Percentiles rank a stretch among this genome's conserved stretches.
phyloP scores from a whole-genome alignment of 2,329 filamentous ascomycete species.

The Verticillium isaacii region DNA sequence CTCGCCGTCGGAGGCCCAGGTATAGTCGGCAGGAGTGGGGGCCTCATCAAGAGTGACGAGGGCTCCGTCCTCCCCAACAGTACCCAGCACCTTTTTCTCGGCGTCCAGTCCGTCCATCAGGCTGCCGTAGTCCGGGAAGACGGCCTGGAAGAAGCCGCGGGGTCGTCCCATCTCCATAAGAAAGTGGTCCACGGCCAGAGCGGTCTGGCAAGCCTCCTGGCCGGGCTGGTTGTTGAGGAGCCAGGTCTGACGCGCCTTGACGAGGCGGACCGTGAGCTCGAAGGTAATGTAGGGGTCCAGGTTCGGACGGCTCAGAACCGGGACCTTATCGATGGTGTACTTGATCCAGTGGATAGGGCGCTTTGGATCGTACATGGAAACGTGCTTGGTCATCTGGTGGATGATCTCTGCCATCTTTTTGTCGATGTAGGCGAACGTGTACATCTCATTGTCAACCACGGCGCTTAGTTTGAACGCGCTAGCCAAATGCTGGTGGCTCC shows the following conservation, averaged over 20 bases:
- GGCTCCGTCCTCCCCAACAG: neutral
- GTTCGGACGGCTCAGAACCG: neutral
- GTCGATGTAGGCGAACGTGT: neutral
- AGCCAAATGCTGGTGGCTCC: neutral
- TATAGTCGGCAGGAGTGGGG: neutral
- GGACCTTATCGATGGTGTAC: neutral
- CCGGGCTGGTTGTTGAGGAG: neutral
- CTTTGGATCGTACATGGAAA: neutral
- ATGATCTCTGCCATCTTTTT: neutral
- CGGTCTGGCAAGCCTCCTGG: neutral
- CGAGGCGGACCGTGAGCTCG: neutral
- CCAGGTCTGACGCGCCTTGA: neutral
- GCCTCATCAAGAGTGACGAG: neutral
- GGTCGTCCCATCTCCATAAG: neutral
- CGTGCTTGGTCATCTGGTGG: neutral
- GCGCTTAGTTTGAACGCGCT: neutral
- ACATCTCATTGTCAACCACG: neutral
- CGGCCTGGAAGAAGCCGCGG: neutral
- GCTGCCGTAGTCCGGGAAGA: constrained; percentile 6
- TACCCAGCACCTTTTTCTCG: neutral
- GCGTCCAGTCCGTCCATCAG: neutral
- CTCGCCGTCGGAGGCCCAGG: neutral
- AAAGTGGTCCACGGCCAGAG: neutral
- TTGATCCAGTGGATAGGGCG: neutral
- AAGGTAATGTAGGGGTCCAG: neutral